Evolutionary conservation across 352 stramenopile genomes (phyloP).

Genomic region (Globisporangium cystogenes): DNA sequence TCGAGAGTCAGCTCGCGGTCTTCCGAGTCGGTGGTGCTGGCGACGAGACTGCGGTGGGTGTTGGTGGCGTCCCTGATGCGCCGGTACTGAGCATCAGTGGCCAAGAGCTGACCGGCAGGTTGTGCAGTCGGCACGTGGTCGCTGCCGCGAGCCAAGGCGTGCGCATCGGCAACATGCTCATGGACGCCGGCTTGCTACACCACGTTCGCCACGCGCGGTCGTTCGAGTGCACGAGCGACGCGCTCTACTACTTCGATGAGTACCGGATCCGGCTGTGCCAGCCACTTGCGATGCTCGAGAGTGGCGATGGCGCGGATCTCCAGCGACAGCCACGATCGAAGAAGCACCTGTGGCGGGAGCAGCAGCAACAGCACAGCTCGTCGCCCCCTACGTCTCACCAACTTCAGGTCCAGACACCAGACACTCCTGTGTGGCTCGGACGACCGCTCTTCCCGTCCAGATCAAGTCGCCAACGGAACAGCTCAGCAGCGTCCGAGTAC

Average conservation of each 20-base stretch:
- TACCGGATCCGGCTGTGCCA: constrained; percentile 15
- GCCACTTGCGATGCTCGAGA: constrained; percentile 9
- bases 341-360: background rate
- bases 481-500: background rate
- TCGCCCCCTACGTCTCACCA: background rate
- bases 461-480: background rate
- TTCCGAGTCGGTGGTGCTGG: background rate
- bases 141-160: constrained; percentile 18
- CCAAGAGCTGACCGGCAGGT: background rate
- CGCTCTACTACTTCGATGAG: constrained; percentile 21
- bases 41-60: background rate
- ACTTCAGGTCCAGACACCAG: background rate
- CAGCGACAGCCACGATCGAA: background rate
- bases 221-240: constrained; percentile 10
- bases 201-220: constrained; percentile 22
- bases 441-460: background rate
- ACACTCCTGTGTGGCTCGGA: background rate
- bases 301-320: background rate
- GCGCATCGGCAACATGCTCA: constrained; percentile 34
- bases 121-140: constrained; percentile 18
- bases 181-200: constrained; percentile 41
- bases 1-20: constrained; percentile 9
- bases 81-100: background rate
- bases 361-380: background rate
- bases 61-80: background rate